These are phyloP conservation scores for Acacia acuminata DNA, from an alignment of 306 rosid species.

Conservation along the genomic window DNA sequence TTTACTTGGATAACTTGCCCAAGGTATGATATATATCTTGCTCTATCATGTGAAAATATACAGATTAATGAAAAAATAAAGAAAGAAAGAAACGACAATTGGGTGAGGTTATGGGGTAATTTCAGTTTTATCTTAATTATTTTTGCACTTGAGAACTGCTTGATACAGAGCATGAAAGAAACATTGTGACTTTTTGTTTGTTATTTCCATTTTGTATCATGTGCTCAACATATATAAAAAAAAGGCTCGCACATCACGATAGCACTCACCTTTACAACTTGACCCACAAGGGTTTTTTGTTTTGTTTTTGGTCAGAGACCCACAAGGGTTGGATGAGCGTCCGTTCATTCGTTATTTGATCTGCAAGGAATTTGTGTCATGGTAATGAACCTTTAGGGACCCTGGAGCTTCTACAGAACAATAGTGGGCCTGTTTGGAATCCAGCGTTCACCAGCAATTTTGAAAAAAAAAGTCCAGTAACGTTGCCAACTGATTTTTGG, in stretches of 20 bases:
- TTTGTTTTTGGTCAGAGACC: too few species aligned
- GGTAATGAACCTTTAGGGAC: background rate
- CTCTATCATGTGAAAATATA: background rate
- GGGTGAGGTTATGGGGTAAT: background rate
- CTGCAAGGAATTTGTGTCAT: background rate
- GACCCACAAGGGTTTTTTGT: background rate
- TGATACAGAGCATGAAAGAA: background rate
- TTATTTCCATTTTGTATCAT: background rate
- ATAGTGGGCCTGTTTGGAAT: too few species aligned
- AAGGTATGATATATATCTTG: conserved; percentile 32
- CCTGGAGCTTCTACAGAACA: background rate
- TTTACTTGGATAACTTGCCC: conserved; percentile 45
- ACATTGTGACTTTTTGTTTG: background rate
- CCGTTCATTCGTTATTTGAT: background rate
- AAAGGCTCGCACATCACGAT: background rate
- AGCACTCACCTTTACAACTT: background rate
- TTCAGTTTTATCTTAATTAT: background rate
- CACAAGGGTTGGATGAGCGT: background rate
- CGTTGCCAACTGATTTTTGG: too few species aligned
- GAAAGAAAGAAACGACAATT: background rate
- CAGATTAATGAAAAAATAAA: background rate
- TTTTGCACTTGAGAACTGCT: background rate
- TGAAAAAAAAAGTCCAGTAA: too few species aligned
- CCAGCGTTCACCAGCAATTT: too few species aligned
- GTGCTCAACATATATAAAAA: background rate